A percentile compares a stretch with the other conserved stretches of the same genome.
These are phyloP conservation scores for Leccinellum rugosiceps DNA, from an alignment of 768 basidiomycete species.

Conservation along the genomic window DNA sequence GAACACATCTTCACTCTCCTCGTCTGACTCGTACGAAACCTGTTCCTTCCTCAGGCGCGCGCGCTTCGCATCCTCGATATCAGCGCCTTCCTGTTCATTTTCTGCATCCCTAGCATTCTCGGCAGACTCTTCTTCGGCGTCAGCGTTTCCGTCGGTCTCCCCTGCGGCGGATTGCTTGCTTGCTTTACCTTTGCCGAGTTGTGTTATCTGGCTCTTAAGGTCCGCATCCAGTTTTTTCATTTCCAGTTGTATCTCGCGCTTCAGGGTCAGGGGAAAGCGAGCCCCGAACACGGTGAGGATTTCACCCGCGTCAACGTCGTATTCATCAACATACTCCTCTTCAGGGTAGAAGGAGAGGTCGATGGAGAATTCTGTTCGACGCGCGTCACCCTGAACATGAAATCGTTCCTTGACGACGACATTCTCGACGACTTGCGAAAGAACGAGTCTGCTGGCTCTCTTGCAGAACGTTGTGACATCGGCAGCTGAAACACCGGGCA, in stretches of 20 bases:
- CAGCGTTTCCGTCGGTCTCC: slow-evolving; percentile 48
- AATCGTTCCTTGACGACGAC: slow-evolving; percentile 81
- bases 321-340: slow-evolving; percentile 79
- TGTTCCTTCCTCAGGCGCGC: slow-evolving; percentile 69
- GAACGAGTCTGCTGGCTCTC: slow-evolving; percentile 75
- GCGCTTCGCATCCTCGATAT: slow-evolving; percentile 76
- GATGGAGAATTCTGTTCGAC: slow-evolving; percentile 78
- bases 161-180: slow-evolving; percentile 40
- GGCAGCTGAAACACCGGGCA: slow-evolving; percentile 45
- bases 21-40: slow-evolving; percentile 66
- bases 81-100: slow-evolving; percentile 79
- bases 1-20: slow-evolving; percentile 44
- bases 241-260: slow-evolving; percentile 82
- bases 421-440: slow-evolving; percentile 85
- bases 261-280: slow-evolving; percentile 76
- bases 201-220: slow-evolving; percentile 70
- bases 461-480: slow-evolving; percentile 83
- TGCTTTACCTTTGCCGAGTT: slow-evolving; percentile 78
- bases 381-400: slow-evolving; percentile 58
- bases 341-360: slow-evolving; percentile 82
- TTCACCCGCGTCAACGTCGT: slow-evolving; percentile 69
- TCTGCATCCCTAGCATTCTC: slow-evolving; percentile 57
- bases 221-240: slow-evolving; percentile 83
- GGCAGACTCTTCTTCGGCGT: slow-evolving; percentile 45
- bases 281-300: slow-evolving; percentile 68